Conservation (phyloP, 139 green algal genomes). For the Limnomonas spitsbergensis region DNA sequence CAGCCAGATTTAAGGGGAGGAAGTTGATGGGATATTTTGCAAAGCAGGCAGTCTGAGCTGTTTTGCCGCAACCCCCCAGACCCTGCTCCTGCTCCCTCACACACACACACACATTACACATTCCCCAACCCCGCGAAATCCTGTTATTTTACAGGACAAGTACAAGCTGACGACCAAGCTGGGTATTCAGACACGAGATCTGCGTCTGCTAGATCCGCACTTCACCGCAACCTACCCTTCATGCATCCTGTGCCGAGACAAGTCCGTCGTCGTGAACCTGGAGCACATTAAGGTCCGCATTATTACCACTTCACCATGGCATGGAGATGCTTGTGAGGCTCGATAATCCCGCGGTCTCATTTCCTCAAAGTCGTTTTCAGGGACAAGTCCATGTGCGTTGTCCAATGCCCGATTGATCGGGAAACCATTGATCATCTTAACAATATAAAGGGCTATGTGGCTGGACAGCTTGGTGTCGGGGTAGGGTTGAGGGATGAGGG, state of each 20-base stretch:
- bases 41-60: no score
- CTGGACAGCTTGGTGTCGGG: no score
- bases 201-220: conserved; percentile 59
- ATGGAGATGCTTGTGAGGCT: neutral
- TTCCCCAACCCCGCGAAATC: neutral
- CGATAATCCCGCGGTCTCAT: neutral
- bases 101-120: neutral
- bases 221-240: conserved; percentile 48
- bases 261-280: conserved; percentile 58
- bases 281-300: conserved; percentile 57
- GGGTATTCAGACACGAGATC: conserved; percentile 60
- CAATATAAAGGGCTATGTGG: no score
- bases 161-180: conserved; percentile 61
- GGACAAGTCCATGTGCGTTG: neutral
- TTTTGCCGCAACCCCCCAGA: no score
- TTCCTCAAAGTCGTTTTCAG: neutral
- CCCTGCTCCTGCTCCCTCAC: no score
- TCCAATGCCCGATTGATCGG: neutral
- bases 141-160: conserved; percentile 28
- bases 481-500: no score
- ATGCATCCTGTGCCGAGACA: conserved; percentile 61
- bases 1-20: neutral
- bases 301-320: conserved; percentile 14
- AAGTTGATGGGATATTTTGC: neutral
- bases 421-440: no score